Conservation (phyloP, 495 filamentous ascomycete genomes). For the Aspergillus asperescens region DNA sequence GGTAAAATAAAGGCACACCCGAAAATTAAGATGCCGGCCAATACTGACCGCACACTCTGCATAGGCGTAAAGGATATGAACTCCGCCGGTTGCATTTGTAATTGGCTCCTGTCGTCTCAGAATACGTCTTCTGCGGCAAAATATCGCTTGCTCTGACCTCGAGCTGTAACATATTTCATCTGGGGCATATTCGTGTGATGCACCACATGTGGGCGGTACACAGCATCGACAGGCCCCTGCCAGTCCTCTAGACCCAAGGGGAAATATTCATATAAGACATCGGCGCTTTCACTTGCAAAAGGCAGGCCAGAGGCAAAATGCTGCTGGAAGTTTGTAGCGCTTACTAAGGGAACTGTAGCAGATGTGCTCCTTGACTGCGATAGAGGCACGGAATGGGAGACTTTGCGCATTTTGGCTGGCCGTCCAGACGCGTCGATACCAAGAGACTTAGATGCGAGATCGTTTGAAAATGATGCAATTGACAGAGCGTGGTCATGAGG, state of each 20-base stretch:
- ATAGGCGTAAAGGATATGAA: too few relatives aligned
- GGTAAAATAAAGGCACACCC: conserved; percentile 1
- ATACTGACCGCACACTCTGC: not conserved
- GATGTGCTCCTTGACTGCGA: conserved; percentile 28
- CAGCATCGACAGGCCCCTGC: conserved; percentile 86
- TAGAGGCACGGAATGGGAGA: conserved; percentile 33
- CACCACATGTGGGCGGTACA: conserved; percentile 88
- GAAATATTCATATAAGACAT: conserved; percentile 87
- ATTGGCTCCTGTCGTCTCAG: conserved; percentile 11
- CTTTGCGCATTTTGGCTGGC: conserved; percentile 42
- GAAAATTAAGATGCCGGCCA: conserved; percentile 1
- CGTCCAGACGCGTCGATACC: conserved; percentile 29
- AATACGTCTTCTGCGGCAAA: conserved; percentile 64
- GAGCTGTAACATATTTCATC: conserved; percentile 63
- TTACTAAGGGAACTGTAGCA: conserved; percentile 33
- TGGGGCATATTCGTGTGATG: conserved; percentile 82
- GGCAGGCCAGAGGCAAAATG: conserved; percentile 38
- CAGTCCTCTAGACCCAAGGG: conserved; percentile 84
- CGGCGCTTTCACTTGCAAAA: conserved; percentile 66
- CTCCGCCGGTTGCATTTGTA: not conserved
- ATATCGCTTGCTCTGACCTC: conserved; percentile 73
- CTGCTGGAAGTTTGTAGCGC: conserved; percentile 36
- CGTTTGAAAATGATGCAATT: conserved; percentile 24
- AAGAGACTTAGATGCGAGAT: conserved; percentile 25
- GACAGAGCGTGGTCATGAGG: conserved; percentile 22